A percentile compares a stretch with the other conserved stretches of the same genome.
Evolutionary conservation across 2,329 filamentous ascomycete genomes (phyloP).

Genomic region (Xylariaceae sp.): DNA sequence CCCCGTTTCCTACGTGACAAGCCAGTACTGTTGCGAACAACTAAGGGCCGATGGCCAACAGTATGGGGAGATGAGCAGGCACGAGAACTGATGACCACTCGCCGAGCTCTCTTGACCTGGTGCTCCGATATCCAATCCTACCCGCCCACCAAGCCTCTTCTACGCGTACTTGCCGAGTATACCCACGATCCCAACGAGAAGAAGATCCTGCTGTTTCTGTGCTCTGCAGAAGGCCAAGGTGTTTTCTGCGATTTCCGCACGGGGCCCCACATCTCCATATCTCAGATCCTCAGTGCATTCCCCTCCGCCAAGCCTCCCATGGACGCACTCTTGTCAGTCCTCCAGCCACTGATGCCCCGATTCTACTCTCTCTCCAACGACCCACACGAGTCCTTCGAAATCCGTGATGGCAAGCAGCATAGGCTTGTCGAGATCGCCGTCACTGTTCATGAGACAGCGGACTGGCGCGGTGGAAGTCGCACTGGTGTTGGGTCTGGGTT

Average conservation of each 20-base stretch:
- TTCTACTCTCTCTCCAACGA: slow-evolving; percentile 99
- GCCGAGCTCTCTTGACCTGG: slow-evolving; percentile 91
- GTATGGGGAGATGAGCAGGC: slow-evolving; percentile 93
- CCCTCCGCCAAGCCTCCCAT: slow-evolving; percentile 87
- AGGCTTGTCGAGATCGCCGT: slow-evolving; percentile 95
- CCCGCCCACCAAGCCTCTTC: slow-evolving; percentile 81
- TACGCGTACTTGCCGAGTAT: slow-evolving; percentile 83
- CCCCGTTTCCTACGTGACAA: slow-evolving; percentile 82
- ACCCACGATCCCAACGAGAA: slow-evolving; percentile 77
- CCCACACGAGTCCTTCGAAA: slow-evolving; percentile 71
- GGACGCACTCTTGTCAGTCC: slow-evolving; percentile 72
- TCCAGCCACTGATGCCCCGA: slow-evolving; percentile 90
- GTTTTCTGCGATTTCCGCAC: slow-evolving; percentile 93
- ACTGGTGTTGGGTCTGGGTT: slow-evolving; percentile 91
- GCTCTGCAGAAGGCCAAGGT: slow-evolving; percentile 85
- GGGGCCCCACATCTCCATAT: slow-evolving; percentile 78
- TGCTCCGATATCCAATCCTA: slow-evolving; percentile 92
- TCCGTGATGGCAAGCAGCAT: slow-evolving; percentile 66
- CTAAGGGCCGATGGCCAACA: slow-evolving; percentile 86
- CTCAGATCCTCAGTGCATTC: slow-evolving; percentile 87
- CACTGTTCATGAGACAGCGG: slow-evolving; percentile 80
- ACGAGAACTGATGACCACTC: slow-evolving; percentile 83
- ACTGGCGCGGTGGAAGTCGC: slow-evolving; percentile 71
- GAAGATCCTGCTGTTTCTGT: slow-evolving; percentile 83
- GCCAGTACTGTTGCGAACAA: slow-evolving; percentile 75